Conservation (phyloP, 2,329 filamentous ascomycete genomes). For the Pyrenochaeta sp. region DNA sequence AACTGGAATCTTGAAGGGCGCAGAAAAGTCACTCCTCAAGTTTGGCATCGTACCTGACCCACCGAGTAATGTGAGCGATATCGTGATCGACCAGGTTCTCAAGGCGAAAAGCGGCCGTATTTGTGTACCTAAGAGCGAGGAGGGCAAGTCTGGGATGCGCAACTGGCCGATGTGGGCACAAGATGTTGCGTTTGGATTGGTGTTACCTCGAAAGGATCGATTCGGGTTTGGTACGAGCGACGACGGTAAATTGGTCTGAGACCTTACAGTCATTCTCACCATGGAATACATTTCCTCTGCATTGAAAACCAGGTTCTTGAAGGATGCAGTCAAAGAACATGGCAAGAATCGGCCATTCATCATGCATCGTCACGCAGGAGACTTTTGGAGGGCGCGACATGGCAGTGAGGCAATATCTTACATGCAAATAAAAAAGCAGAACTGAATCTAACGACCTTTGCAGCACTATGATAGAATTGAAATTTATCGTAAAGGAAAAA, state of each 20-base stretch:
- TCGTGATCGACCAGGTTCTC: slow-evolving; percentile 35
- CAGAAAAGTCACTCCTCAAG: slow-evolving; percentile 18
- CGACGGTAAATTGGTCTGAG: not conserved
- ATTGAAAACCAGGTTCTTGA: no score
- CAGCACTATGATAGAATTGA: no score
- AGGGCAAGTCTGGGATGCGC: slow-evolving; percentile 17
- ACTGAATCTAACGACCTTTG: no score
- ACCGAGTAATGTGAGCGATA: slow-evolving; percentile 26
- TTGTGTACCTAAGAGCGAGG: slow-evolving; percentile 24
- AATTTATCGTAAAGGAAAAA: no score
- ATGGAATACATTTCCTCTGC: no score
- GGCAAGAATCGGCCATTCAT: no score
- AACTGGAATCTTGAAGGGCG: slow-evolving; percentile 33
- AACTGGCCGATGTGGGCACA: slow-evolving; percentile 35
- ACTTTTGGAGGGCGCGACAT: no score
- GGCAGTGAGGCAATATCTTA: no score
- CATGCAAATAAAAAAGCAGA: no score
- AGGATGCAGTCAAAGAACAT: no score
- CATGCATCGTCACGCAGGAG: no score
- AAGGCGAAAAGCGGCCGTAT: slow-evolving; percentile 30
- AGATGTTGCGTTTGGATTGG: slow-evolving; percentile 27
- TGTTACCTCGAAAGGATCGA: slow-evolving; percentile 11
- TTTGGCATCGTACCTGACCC: slow-evolving; percentile 22
- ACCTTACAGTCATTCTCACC: no score
- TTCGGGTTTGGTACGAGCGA: slow-evolving; percentile 1